Evolutionary conservation across 345 rosid genomes (phyloP).

Genomic region (Clarkia xantiana): DNA sequence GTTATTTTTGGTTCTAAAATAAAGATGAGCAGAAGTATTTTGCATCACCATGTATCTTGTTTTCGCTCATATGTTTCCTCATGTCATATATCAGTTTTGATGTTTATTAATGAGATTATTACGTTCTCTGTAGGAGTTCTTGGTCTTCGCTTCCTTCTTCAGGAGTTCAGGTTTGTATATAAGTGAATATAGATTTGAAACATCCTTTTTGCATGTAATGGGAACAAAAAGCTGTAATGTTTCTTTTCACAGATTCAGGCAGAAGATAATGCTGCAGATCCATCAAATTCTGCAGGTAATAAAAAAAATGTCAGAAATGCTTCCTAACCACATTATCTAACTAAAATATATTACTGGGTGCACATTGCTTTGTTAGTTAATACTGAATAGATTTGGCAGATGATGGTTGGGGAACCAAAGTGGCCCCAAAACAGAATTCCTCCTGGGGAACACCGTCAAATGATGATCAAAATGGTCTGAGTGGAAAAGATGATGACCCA

Average conservation of each 20-base stretch:
- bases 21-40: too few relatives aligned
- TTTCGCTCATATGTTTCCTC: not conserved
- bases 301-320: constrained; percentile 13
- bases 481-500: constrained; percentile 26
- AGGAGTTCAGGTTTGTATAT: constrained; percentile 19
- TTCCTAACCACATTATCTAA: not conserved
- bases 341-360: not conserved
- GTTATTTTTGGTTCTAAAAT: too few relatives aligned
- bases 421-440: constrained; percentile 20
- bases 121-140: constrained; percentile 24
- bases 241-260: constrained; percentile 14
- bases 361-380: too few relatives aligned
- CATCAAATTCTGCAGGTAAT: constrained; percentile 9
- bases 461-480: constrained; percentile 24
- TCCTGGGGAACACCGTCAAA: constrained; percentile 40
- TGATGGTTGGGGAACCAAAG: constrained; percentile 30
- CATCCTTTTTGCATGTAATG: not conserved
- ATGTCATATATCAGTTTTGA: not conserved
- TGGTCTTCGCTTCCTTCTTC: constrained; percentile 34
- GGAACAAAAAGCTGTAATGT: not conserved
- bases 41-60: not conserved
- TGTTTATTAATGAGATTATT: not conserved
- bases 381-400: constrained; percentile 17
- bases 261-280: constrained; percentile 14
- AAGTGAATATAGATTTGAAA: not conserved